A percentile compares a stretch with the other conserved stretches of the same genome.
Conservation (phyloP, 495 filamentous ascomycete genomes). For the Usnea hakonensis region DNA sequence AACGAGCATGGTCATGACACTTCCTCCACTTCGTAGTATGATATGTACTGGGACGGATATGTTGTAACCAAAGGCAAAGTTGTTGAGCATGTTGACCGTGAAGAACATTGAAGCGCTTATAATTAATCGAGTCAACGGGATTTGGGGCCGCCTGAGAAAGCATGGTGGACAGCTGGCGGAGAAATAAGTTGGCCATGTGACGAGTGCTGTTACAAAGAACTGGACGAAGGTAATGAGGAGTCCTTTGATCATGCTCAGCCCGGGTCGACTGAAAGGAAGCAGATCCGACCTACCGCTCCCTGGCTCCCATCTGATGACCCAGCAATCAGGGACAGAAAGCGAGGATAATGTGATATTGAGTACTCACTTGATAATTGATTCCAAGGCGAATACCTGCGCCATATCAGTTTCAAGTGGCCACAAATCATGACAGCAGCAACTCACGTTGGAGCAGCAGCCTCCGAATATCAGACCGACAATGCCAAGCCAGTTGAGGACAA, state of each 20-base stretch:
- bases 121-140: conserved; percentile 78
- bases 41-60: conserved; percentile 97
- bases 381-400: conserved; percentile 76
- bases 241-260: conserved; percentile 40
- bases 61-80: conserved; percentile 93
- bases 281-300: conserved; percentile 43
- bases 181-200: conserved; percentile 61
- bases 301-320: conserved; percentile 46
- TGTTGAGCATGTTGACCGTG: conserved; percentile 87
- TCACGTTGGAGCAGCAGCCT: conserved; percentile 94
- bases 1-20: conserved; percentile 84
- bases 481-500: conserved; percentile 57
- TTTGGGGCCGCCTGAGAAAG: conserved; percentile 66
- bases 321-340: conserved; percentile 11
- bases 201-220: conserved; percentile 72
- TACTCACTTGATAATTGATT: conserved; percentile 87
- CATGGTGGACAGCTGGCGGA: conserved; percentile 57
- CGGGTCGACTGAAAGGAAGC: background rate
- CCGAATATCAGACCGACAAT: conserved; percentile 91
- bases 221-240: conserved; percentile 90
- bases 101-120: conserved; percentile 89
- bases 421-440: conserved; percentile 21
- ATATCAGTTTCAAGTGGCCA: conserved; percentile 21
- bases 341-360: background rate
- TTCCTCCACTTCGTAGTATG: conserved; percentile 88